phyloP scores from a whole-genome alignment of 164 flowering plant genomes.

The Chloranthus sessilifolius region DNA sequence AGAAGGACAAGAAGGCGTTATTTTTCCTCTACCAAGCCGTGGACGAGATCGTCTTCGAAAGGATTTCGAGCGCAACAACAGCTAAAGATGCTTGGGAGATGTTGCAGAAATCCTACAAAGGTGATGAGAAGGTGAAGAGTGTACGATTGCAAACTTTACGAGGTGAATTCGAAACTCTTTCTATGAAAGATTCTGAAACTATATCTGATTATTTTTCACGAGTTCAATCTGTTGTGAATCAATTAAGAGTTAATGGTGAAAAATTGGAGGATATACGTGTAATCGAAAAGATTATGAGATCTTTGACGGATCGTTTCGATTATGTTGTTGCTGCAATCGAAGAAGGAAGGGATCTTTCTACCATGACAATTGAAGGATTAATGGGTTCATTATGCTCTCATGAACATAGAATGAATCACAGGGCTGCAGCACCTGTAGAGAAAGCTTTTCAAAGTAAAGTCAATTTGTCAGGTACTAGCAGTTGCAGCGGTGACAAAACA shows the following conservation, averaged over 20 bases:
- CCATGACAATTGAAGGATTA: not conserved
- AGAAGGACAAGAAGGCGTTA: too few relatives aligned
- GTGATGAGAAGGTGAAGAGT: too few relatives aligned
- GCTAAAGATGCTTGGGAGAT: too few relatives aligned
- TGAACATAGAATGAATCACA: not conserved
- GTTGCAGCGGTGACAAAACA: too few relatives aligned
- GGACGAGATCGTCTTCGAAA: too few relatives aligned
- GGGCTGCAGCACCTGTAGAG: not conserved
- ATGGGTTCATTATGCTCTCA: not conserved
- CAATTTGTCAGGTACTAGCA: constrained; percentile 1
- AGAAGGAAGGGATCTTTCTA: not conserved
- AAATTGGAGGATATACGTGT: not conserved
- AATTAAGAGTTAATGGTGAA: not conserved
- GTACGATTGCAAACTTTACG: not conserved
- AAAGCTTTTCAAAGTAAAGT: not conserved
- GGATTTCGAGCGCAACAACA: too few relatives aligned
- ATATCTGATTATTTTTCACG: not conserved
- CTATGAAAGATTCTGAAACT: not conserved
- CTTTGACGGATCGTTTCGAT: not conserved
- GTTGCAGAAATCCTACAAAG: too few relatives aligned
- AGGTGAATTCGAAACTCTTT: not conserved
- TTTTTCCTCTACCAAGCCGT: too few relatives aligned
- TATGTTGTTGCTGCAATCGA: constrained; percentile 6
- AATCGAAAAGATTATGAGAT: not conserved
- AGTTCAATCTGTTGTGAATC: not conserved